phyloP scores from a whole-genome alignment of 768 basidiomycete species.

The Mycena floridula region DNA sequence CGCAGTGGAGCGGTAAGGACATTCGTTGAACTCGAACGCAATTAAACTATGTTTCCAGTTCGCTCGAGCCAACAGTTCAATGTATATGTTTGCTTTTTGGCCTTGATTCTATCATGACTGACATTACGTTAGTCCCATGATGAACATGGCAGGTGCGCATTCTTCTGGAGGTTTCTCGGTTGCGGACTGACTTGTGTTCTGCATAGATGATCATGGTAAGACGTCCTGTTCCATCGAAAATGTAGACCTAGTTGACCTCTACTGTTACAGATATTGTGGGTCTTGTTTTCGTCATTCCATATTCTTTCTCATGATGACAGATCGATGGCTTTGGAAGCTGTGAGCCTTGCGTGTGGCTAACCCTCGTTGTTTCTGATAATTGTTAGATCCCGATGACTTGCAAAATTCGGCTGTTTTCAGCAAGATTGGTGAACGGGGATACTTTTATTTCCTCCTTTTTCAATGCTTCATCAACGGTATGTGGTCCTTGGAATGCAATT shows the following conservation, averaged over 20 bases:
- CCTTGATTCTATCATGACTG: conserved; percentile 1
- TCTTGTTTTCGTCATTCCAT: conserved; percentile 1
- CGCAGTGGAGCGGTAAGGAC: conserved; percentile 66
- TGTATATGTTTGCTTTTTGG: conserved; percentile 44
- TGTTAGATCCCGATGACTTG: conserved; percentile 73
- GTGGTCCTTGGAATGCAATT: conserved; percentile 12
- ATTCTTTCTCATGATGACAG: conserved; percentile 20
- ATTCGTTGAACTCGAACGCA: too few species aligned
- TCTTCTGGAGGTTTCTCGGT: conserved; percentile 1
- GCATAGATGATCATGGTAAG: conserved; percentile 77
- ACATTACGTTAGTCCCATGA: conserved; percentile 56
- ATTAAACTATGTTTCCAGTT: too few species aligned
- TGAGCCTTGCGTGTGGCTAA: conserved; percentile 27
- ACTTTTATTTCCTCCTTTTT: conserved; percentile 92
- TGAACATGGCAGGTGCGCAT: conserved; percentile 74
- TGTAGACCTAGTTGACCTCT: not conserved
- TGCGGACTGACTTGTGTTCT: conserved; percentile 1
- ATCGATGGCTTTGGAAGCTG: conserved; percentile 85
- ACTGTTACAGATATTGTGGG: conserved; percentile 37
- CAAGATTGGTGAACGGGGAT: conserved; percentile 79
- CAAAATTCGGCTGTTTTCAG: conserved; percentile 69
- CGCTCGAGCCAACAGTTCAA: conserved; percentile 83
- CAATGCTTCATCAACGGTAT: conserved; percentile 84
- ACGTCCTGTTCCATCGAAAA: conserved; percentile 6
- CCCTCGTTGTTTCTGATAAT: conserved; percentile 1